Base-by-base conservation (phyloP, 164 flowering plant species). In the Vitis vinifera region DNA sequence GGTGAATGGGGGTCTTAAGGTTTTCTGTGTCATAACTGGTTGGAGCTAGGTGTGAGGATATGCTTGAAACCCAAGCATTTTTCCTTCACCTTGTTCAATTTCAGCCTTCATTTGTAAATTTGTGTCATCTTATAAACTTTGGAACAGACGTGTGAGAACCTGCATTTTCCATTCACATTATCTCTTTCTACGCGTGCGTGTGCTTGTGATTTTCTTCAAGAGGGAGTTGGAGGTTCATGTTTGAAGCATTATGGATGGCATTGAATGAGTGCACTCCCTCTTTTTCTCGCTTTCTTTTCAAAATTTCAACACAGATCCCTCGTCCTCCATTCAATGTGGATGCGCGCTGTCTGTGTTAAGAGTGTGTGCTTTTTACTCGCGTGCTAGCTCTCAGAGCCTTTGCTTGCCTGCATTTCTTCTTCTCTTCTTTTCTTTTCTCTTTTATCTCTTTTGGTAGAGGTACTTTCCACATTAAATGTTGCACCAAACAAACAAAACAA, bases 401-500 rank as follows among this genome's bases (percentile, higher is more conserved):
- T 19, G 59, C 56, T 53, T 57, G 59, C n/a, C 59, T 57, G 59
- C 29, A 57, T 59, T 19, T 59, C 10, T 16, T 14, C 48, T 65
- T 15, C 49, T 27, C 27, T 9, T 52, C 44, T 6, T 29, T 14
- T 12, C 30, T 47, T 30, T 14, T 10, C 59, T 52, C n/a, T 49
- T 60, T 60, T 60, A 53, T 53, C 56, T n/a, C 44, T 44, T 59
- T 29, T 30, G 8, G 13, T 27, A 10, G 44, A 16, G 51, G 58
- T 10, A 67, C 56, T n/a, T 48, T 9, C 30, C 10, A n/a, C 74
- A 59, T 71, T 58, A 60, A 68, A 72, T 72, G 65, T 51, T 68
- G 17, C 37, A 61, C 59, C 37, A 31, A 51, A 63, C 59, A 56
- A 63, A 37, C 44, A 37, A 37, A 37, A 37, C 44, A 37, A 68